Conservation (phyloP, 192 early-diverging fungal genomes). For the Jimgerdemannia flammicorona region DNA sequence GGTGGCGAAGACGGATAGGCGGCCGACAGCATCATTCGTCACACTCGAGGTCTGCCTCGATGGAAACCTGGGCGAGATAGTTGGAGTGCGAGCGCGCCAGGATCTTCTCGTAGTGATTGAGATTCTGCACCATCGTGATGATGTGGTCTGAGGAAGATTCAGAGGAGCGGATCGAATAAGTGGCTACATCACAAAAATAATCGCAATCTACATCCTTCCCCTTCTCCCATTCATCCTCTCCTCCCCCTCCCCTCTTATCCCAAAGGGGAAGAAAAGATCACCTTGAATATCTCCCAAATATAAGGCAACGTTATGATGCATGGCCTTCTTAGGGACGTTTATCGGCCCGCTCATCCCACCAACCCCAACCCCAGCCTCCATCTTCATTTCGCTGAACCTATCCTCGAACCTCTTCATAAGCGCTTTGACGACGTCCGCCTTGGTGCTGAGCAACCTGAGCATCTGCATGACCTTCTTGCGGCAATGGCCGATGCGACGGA, state of each 20-base stretch:
- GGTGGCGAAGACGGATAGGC: constrained; percentile 83
- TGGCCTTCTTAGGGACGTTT: background rate
- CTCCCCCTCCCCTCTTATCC: background rate
- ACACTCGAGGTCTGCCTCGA: constrained; percentile 71
- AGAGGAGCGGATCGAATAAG: no score
- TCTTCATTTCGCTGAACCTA: background rate
- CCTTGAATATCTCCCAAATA: background rate
- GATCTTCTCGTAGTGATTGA: constrained; percentile 71
- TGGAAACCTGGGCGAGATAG: constrained; percentile 75
- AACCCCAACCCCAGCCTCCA: background rate
- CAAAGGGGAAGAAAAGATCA: background rate
- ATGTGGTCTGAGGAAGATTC: constrained; percentile 52
- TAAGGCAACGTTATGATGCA: background rate
- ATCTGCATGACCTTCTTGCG: constrained; percentile 70
- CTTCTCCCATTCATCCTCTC: background rate
- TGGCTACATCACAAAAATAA: no score
- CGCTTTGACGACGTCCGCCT: constrained; percentile 72
- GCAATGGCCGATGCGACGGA: constrained; percentile 69
- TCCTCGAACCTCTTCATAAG: constrained; percentile 65
- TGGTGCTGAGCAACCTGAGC: constrained; percentile 63
- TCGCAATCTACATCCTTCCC: background rate
- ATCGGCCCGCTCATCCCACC: background rate
- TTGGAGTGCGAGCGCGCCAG: constrained; percentile 73
- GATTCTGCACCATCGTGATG: constrained; percentile 61
- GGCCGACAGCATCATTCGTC: constrained; percentile 85